phyloP scores from a whole-genome alignment of 2,329 filamentous ascomycete genomes.

The Davidsoniella australis region DNA sequence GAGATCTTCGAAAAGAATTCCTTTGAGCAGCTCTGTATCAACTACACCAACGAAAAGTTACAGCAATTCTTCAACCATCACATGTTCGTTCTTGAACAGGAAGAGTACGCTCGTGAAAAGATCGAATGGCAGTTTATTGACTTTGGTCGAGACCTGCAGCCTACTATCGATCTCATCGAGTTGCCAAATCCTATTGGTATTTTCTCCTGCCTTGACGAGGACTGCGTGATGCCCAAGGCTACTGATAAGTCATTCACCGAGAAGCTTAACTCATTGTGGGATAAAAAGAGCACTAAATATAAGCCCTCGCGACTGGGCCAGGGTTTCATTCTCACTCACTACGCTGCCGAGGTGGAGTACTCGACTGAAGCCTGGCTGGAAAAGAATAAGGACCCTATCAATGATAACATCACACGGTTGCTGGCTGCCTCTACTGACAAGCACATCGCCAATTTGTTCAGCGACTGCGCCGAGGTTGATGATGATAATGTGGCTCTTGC shows the following conservation, averaged over 20 bases:
- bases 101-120: conserved; percentile 92
- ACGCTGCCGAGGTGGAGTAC: conserved; percentile 95
- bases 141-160: conserved; percentile 90
- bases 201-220: conserved; percentile 94
- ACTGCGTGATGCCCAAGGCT: conserved; percentile 97
- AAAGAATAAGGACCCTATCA: conserved; percentile 97
- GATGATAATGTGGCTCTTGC: conserved; percentile 38
- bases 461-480: conserved; percentile 69
- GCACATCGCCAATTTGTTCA: conserved; percentile 71
- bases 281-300: conserved; percentile 90
- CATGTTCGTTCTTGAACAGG: conserved; percentile 98
- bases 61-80: conserved; percentile 99
- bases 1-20: conserved; percentile 98
- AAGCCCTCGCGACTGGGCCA: conserved; percentile 72
- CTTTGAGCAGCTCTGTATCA: conserved; percentile 98
- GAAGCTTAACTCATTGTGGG: conserved; percentile 92
- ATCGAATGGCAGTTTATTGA: conserved; percentile 99
- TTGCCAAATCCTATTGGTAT: conserved; percentile 94
- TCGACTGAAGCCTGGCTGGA: conserved; percentile 89
- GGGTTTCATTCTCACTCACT: conserved; percentile 92
- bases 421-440: conserved; percentile 66
- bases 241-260: conserved; percentile 95
- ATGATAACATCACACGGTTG: conserved; percentile 87
- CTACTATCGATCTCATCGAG: conserved; percentile 94
- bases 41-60: conserved; percentile 98